Evolutionary conservation across 2,329 filamentous ascomycete genomes (phyloP), one percentile per base, ranked within the genome.

Genomic region (Xenoacremonium recifei): DNA sequence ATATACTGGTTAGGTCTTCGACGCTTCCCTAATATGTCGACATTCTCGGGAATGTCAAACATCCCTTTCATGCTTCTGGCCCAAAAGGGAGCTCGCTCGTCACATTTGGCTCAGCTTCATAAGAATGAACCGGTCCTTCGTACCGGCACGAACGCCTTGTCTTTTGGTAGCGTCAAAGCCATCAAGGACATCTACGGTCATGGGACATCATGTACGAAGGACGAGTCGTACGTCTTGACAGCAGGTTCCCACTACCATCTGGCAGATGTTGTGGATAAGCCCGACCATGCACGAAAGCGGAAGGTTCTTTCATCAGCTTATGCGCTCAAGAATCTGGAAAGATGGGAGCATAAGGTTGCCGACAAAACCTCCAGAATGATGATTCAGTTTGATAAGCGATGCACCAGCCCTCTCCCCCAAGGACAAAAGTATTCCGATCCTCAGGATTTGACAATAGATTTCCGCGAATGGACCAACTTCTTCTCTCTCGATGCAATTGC

Each of bases 401-500:
- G 70, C 49, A 71, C 68, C 2, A 53, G 48, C 1, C 66, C 71
- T 1, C 53, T 68, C 2, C 50, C 60, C 2, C 54, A 62, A 16
- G 50, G 46, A 7, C 35, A 46, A 3, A 45, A 35, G n/a, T 42
- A 42, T 15, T 58, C 61, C 1, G 47, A 53, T 10, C 46, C 62
- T 2, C 54, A 63, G n/a, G 72, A 76, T 36, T 37, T 75, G 16
- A 73, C 66, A 0, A 59, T 79, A 16, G 72, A 80, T 51, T 73
- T 71, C 43, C 69, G 74, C 4, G 61, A 63, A 7, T 79, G 50
- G 49, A 71, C 67, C 9, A 79, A 78, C 57, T 76, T 75, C 57
- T 79, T 79, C 55, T 75, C 73, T 0, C 63, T 79, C 3, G 76
- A 80, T 38, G 76, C 74, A 13, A 79, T 79, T 37, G 73, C 71